Evolutionary conservation across 345 rosid genomes (phyloP), one percentile per base, ranked within the genome.

Genomic region (Lenwebbia sp.): DNA sequence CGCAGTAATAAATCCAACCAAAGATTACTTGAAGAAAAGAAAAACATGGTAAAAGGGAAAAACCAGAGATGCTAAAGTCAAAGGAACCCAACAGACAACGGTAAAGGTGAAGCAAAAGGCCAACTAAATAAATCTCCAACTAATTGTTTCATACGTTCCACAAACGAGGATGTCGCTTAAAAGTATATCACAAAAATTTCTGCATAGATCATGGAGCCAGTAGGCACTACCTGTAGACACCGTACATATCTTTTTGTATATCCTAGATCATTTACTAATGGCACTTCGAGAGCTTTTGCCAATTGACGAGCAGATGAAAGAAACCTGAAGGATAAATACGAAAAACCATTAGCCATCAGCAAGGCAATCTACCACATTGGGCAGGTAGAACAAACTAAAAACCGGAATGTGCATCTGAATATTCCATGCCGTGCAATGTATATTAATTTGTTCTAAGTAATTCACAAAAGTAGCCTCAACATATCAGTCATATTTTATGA

Each of bases 201-300:
- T 22, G 41, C 55, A 19, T 74, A 9, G 12, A 52, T 57, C 30
- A 52, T 26, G 28, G 44, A n/a, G 7, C 47, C 17, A 40, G 62
- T 28, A n/a, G 25, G 51, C 58, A 85, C 88, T 84, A 98, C 99
- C 99, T 98, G 99, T 87, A 98, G 98, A 85, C 99, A 98, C 86
- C 99, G 94, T 30, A 98, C 96, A 76, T 98, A 98, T 96, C 99
- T 95, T 90, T 98, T 98, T 15, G 99, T 96, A 87, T 98, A 98
- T 58, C 99, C 99, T 84, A 98, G 94, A 92, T 98, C 99, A 90
- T 98, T 98, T 82, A 98, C 99, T 88, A 98, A 90, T 40, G 98
- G 99, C 85, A 96, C 99, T 90, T 98, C 99, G 86, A 98, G 91
- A 70, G 98, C 96, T 90, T 98, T 98, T 76, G 97, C 99, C 88